Evolutionary conservation across 2,329 filamentous ascomycete species (phyloP).

Genomic region (Pseudocercospora fijiensis): DNA sequence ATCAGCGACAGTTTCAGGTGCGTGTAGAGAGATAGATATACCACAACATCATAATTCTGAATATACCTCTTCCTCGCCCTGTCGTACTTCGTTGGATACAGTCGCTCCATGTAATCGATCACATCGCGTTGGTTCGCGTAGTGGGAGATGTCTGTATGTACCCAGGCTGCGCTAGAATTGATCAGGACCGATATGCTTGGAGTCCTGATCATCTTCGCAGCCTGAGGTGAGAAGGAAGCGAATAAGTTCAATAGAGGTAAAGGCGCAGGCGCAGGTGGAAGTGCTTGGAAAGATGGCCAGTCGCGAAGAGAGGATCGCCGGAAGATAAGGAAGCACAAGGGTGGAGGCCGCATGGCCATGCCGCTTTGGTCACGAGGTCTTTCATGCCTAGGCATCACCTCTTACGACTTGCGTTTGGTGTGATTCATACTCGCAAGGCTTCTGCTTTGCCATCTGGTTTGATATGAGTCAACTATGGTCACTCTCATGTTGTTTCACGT

Average conservation of each 20-base stretch:
- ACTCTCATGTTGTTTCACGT: background rate
- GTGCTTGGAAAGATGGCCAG: conserved; percentile 1
- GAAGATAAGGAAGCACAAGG: background rate
- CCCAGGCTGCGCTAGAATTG: conserved; percentile 8
- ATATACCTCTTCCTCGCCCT: conserved; percentile 1
- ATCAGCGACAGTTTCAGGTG: background rate
- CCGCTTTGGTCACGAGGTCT: background rate
- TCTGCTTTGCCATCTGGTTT: background rate
- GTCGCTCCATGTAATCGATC: conserved; percentile 10
- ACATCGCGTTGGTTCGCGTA: conserved; percentile 12
- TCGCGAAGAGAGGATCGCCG: background rate
- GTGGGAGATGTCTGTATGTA: conserved; percentile 7
- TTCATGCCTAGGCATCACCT: background rate
- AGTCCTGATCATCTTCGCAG: conserved; percentile 8
- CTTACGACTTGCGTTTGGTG: background rate
- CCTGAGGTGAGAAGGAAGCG: background rate
- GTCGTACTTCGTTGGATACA: conserved; percentile 11
- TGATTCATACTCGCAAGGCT: background rate
- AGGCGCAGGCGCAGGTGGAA: background rate
- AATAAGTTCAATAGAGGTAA: background rate
- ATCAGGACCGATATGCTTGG: conserved; percentile 6
- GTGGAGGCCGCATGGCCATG: conserved; percentile 7
- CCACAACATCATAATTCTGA: conserved; percentile 13
- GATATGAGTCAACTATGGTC: background rate
- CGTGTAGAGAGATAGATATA: background rate